Conservation (phyloP, 106 monocot species). For the Allium cepa region DNA sequence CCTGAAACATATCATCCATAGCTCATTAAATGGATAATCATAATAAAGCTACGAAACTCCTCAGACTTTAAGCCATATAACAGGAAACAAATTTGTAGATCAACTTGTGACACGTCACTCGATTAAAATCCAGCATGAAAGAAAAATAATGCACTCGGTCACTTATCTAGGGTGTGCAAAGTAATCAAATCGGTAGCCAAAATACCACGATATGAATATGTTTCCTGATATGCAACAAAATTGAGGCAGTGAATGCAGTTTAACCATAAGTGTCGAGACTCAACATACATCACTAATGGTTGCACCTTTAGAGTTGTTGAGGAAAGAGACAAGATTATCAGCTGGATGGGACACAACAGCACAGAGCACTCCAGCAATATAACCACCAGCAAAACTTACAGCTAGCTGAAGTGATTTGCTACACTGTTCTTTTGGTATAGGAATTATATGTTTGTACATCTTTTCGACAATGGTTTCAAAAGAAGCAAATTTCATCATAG, state of each 20-base stretch:
- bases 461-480: neutral
- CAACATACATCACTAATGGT: constrained; percentile 31
- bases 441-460: neutral
- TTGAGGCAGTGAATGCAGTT: neutral
- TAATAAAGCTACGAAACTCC: neutral
- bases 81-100: too few species aligned
- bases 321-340: constrained; percentile 39
- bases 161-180: neutral
- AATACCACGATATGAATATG: too few species aligned
- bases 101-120: neutral
- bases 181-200: neutral
- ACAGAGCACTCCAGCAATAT: constrained; percentile 36
- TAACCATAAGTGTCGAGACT: neutral
- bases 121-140: neutral
- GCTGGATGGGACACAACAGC: constrained; percentile 47
- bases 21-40: neutral
- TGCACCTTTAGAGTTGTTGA: constrained; percentile 40
- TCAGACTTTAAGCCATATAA: neutral
- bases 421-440: neutral
- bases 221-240: too few species aligned
- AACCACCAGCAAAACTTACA: neutral
- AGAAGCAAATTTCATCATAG: constrained; percentile 33
- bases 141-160: neutral
- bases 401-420: neutral
- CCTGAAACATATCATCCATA: constrained; percentile 11